phyloP scores from a whole-genome alignment of 129 eudicot species.

The Apium graveolens region DNA sequence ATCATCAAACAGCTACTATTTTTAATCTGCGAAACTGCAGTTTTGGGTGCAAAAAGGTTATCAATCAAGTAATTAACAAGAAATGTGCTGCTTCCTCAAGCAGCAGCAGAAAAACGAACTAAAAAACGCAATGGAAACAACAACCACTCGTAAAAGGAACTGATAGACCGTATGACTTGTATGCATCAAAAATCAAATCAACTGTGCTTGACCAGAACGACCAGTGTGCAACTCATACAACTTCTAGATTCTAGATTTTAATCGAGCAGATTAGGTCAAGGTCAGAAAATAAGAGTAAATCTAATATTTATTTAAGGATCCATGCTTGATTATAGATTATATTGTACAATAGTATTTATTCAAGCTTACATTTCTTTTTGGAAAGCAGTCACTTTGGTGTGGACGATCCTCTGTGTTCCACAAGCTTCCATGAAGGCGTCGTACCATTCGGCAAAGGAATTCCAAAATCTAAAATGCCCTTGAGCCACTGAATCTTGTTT shows the following conservation, averaged over 20 bases:
- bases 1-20: not conserved
- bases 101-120: not conserved
- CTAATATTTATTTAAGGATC: not conserved
- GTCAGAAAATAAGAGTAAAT: not conserved
- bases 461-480: conserved; percentile 28
- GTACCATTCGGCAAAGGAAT: conserved; percentile 17
- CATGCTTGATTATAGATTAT: not conserved
- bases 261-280: not conserved
- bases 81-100: not conserved
- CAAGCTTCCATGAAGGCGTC: conserved; percentile 35
- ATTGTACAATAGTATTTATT: not conserved
- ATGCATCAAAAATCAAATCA: not conserved
- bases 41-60: not conserved
- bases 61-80: not conserved
- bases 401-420: conserved; percentile 24
- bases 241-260: not conserved
- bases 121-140: not conserved
- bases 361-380: not conserved
- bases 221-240: not conserved
- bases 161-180: not conserved
- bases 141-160: not conserved
- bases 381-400: conserved; percentile 11
- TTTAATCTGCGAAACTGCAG: not conserved
- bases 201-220: not conserved
- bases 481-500: conserved; percentile 57